These are phyloP conservation scores for Coprinopsis cinerea DNA, from an alignment of 768 basidiomycete species.

Conservation along the genomic window DNA sequence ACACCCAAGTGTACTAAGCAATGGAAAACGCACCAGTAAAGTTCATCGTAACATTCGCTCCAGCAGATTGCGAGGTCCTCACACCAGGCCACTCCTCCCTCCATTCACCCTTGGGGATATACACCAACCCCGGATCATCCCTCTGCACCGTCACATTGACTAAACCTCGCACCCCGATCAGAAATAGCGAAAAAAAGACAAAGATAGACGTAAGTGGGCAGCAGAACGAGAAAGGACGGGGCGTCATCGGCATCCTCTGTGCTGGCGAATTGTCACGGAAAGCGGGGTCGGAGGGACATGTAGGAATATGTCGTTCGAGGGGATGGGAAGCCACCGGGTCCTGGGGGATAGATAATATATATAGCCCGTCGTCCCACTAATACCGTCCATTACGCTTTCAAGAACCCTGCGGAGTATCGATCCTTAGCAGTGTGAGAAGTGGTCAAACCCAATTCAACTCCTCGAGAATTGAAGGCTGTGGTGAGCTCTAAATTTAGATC, in stretches of 20 bases:
- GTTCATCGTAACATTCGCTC: neutral
- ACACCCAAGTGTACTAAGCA: too few relatives aligned
- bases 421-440: neutral
- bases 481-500: neutral
- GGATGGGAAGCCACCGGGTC: too few relatives aligned
- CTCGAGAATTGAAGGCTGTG: neutral
- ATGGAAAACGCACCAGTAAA: conserved; percentile 2
- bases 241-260: too few relatives aligned
- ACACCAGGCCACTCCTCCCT: conserved; percentile 4
- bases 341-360: too few relatives aligned
- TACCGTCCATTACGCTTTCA: neutral
- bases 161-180: neutral
- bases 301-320: too few relatives aligned
- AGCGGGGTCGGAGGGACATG: too few relatives aligned
- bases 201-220: too few relatives aligned
- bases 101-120: conserved; percentile 3
- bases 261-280: too few relatives aligned
- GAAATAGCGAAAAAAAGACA: too few relatives aligned
- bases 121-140: neutral
- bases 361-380: too few relatives aligned
- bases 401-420: neutral
- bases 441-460: neutral
- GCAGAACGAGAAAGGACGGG: neutral
- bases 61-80: neutral
- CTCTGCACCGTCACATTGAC: conserved; percentile 2